Percentiles rank a stretch among this genome's conserved stretches.
Conservation (phyloP, 345 rosid species). For the Citrus maxima region DNA sequence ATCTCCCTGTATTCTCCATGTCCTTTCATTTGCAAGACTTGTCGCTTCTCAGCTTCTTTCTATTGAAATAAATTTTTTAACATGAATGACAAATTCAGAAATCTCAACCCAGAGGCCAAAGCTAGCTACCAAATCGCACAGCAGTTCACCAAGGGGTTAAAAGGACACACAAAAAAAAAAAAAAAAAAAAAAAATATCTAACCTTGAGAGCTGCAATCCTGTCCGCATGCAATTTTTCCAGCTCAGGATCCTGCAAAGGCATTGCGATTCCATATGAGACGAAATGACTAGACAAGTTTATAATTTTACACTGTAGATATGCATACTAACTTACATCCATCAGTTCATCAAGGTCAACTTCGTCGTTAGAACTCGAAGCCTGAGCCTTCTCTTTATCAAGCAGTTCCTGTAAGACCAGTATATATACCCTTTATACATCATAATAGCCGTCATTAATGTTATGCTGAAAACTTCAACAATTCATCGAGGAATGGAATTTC, state of each 20-base stretch:
- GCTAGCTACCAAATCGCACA: neutral
- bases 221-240: slow-evolving; percentile 87
- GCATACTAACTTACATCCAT: slow-evolving; percentile 71
- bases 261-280: neutral
- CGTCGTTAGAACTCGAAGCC: slow-evolving; percentile 51
- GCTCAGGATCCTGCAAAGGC: slow-evolving; percentile 79
- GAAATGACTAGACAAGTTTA: neutral
- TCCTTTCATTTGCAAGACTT: slow-evolving; percentile 72
- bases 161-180: no score
- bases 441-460: neutral
- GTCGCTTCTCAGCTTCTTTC: slow-evolving; percentile 95
- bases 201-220: slow-evolving; percentile 94
- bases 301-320: neutral
- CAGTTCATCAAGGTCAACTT: slow-evolving; percentile 90
- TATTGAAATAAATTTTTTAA: slow-evolving; percentile 27
- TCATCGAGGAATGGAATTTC: neutral
- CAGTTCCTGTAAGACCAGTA: slow-evolving; percentile 49
- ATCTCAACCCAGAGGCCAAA: slow-evolving; percentile 12
- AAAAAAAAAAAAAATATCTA: slow-evolving; percentile 9
- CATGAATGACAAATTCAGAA: slow-evolving; percentile 26
- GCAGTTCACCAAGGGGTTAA: neutral
- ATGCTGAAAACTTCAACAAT: neutral
- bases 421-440: slow-evolving; percentile 16
- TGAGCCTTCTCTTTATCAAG: slow-evolving; percentile 67
- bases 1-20: slow-evolving; percentile 91